Evolutionary conservation across 2,329 filamentous ascomycete species (phyloP), one percentile per base, ranked within the genome.

Genomic region (Mollisia scopiformis): DNA sequence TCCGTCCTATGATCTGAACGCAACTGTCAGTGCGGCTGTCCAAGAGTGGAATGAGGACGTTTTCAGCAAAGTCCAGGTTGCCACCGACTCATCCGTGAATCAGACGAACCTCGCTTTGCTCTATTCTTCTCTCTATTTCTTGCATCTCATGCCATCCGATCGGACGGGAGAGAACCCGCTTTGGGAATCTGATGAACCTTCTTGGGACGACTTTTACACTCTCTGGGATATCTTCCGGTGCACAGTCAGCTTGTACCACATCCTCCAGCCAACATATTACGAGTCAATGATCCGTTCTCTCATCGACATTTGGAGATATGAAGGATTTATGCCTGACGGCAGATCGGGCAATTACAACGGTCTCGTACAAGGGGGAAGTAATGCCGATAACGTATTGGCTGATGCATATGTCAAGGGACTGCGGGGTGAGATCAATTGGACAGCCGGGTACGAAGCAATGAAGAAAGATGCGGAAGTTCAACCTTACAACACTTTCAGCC

Each of bases 191-290:
- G 68, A 69, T 0, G 88, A 91, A 71, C 87, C 88, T 1, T 90
- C 88, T 68, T 91, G 88, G 68, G 86, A 90, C 63, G 88, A 90
- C 61, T 84, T 88, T 23, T 90, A 89, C 69, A 90, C 88, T 0
- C 81, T 88, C 28, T 91, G 88, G 88, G 82, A 84, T 54, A 58
- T 76, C 28, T 79, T 89, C 71, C 83, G 88, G 25, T 89, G 85
- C 71, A 80, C 81, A 1, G 80, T 80, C 1, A 83, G 84, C 1
- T 88, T 85, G 0, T 76, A 87, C 0, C 77, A 91, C 0, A 80
- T 88, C 63, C 73, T 91, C 1, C 83, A 89, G 57, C 88, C 88
- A 71, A 69, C 0, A 80, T 82, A 28, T 85, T 90, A 70, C 82
- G 86, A 69, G 85, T 87, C 69, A 82, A 87, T 64, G 68, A 81